phyloP scores from a whole-genome alignment of 2,329 filamentous ascomycete species.

The Colletotrichum karsti region DNA sequence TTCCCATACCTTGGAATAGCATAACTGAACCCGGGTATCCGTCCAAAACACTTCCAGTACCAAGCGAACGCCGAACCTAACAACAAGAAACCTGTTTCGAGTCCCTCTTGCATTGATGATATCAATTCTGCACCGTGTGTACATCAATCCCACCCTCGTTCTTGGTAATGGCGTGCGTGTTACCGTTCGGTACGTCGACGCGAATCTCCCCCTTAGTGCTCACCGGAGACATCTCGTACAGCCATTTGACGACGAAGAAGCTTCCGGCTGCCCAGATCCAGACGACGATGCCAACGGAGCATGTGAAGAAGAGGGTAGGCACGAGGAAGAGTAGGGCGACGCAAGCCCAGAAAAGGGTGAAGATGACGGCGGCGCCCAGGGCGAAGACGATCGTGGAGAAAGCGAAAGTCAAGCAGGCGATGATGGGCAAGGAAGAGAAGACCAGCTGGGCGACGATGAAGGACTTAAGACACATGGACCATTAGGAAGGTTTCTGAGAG shows the following conservation, averaged over 20 bases:
- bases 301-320: slow-evolving; percentile 74
- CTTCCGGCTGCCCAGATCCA: slow-evolving; percentile 74
- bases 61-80: background rate
- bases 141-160: slow-evolving; percentile 33
- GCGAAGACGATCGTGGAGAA: slow-evolving; percentile 70
- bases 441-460: slow-evolving; percentile 73
- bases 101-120: too few species aligned
- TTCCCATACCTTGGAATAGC: background rate
- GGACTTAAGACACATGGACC: slow-evolving; percentile 53
- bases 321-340: slow-evolving; percentile 74
- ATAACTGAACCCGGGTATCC: background rate
- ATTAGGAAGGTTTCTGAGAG: background rate
- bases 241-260: slow-evolving; percentile 59
- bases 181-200: slow-evolving; percentile 31
- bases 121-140: background rate
- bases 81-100: too few species aligned
- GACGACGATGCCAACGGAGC: slow-evolving; percentile 66
- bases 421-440: slow-evolving; percentile 72
- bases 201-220: slow-evolving; percentile 30
- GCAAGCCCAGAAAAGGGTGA: slow-evolving; percentile 74
- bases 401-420: slow-evolving; percentile 74
- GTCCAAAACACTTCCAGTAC: background rate
- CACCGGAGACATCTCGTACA: slow-evolving; percentile 48
- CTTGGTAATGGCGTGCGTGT: slow-evolving; percentile 31
- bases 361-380: slow-evolving; percentile 67